Evolutionary conservation across 2,329 filamentous ascomycete genomes (phyloP).

Genomic region (Periconia sp.): DNA sequence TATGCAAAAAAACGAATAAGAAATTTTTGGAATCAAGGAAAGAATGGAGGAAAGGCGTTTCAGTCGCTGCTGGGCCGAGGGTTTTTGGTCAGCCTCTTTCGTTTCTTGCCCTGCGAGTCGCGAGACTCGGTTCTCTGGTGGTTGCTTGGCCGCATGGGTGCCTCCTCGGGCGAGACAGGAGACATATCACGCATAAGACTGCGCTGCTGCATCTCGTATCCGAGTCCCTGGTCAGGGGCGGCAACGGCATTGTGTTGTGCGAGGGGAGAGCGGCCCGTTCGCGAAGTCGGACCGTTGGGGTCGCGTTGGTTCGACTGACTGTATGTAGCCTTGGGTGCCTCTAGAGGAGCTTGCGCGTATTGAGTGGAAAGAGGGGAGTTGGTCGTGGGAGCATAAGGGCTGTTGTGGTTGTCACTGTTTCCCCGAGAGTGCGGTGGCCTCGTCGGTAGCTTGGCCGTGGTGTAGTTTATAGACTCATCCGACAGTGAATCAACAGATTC

Average conservation of each 20-base stretch:
- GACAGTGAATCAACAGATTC: conserved; percentile 41
- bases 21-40: background rate
- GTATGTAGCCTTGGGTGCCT: conserved; percentile 35
- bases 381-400: conserved; percentile 15
- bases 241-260: conserved; percentile 48
- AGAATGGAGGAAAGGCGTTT: background rate
- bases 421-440: conserved; percentile 24
- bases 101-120: conserved; percentile 36
- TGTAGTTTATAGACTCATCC: conserved; percentile 38
- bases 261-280: conserved; percentile 49
- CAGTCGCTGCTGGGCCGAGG: conserved; percentile 18
- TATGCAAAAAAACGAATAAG: conserved; percentile 6
- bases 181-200: conserved; percentile 38
- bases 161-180: conserved; percentile 21
- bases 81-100: conserved; percentile 41
- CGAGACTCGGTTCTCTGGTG: conserved; percentile 34
- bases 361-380: conserved; percentile 37
- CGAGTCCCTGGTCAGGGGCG: conserved; percentile 32
- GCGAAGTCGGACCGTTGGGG: conserved; percentile 17
- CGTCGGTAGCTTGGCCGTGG: conserved; percentile 24
- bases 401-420: conserved; percentile 21
- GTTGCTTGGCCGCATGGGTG: conserved; percentile 12
- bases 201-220: conserved; percentile 38
- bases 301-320: conserved; percentile 6
- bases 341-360: conserved; percentile 24